Evolutionary conservation across 164 flowering plant species (phyloP).

Genomic region (Houttuynia cordata): DNA sequence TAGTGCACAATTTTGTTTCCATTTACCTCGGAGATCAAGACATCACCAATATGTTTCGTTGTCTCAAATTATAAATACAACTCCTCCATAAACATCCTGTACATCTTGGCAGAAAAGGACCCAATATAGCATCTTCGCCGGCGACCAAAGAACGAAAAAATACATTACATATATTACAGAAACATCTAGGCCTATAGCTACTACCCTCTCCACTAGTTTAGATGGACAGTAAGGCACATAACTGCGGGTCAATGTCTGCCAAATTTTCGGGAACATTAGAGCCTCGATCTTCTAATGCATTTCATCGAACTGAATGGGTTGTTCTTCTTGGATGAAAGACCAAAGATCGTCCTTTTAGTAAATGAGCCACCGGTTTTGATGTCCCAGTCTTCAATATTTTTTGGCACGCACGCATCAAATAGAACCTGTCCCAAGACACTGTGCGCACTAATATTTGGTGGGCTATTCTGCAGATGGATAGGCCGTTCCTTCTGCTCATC

Average conservation of each 20-base stretch:
- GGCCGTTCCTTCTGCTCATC: slow-evolving; percentile 37
- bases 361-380: slow-evolving; percentile 31
- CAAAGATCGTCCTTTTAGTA: slow-evolving; percentile 14
- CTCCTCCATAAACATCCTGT: not conserved
- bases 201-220: not conserved
- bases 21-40: too few relatives aligned
- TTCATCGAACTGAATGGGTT: slow-evolving; percentile 67
- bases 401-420: slow-evolving; percentile 80
- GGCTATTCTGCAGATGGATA: slow-evolving; percentile 31
- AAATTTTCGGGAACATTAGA: slow-evolving; percentile 16
- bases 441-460: slow-evolving; percentile 48
- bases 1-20: too few relatives aligned
- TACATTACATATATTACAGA: not conserved
- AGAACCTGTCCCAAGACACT: slow-evolving; percentile 85
- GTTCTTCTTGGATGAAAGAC: slow-evolving; percentile 23
- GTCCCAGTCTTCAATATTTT: slow-evolving; percentile 85
- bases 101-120: not conserved
- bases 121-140: not conserved
- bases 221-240: not conserved
- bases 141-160: not conserved
- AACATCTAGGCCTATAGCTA: not conserved
- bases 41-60: too few relatives aligned
- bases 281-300: slow-evolving; percentile 73
- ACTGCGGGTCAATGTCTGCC: not conserved
- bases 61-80: not conserved